A percentile compares a stretch with the other conserved stretches of the same genome.
phyloP scores from a whole-genome alignment of 495 filamentous ascomycete genomes.

The Pyrenula aspistea region DNA sequence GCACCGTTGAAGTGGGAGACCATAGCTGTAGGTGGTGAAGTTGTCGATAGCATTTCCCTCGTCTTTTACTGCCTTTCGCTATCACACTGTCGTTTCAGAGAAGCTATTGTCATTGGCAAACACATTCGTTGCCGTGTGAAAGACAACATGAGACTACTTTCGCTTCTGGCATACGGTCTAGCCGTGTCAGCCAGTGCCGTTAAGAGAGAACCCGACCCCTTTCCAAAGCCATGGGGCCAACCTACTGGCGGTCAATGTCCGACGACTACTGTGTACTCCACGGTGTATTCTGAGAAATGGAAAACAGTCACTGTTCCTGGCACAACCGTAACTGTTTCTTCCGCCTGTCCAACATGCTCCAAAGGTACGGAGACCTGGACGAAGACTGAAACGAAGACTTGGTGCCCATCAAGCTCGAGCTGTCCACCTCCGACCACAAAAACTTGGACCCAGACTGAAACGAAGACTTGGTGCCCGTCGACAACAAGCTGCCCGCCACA shows the following conservation, averaged over 20 bases:
- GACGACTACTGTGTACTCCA: neutral
- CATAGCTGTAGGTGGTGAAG: neutral
- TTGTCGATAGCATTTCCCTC: neutral
- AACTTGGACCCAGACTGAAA: neutral
- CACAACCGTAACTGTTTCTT: neutral
- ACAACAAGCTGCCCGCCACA: neutral
- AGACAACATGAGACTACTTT: neutral
- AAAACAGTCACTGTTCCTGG: neutral
- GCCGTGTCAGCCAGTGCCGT: neutral
- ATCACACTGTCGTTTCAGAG: neutral
- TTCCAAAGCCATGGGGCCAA: neutral
- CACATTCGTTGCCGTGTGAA: neutral
- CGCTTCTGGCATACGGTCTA: neutral
- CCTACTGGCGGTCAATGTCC: neutral
- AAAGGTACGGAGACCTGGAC: neutral
- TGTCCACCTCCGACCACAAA: neutral
- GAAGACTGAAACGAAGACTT: neutral
- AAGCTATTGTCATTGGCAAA: too few species aligned
- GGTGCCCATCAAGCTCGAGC: neutral
- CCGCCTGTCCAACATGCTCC: too few species aligned
- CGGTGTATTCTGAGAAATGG: too few species aligned
- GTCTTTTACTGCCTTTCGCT: neutral
- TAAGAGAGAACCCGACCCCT: neutral
- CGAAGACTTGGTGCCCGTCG: too few species aligned
- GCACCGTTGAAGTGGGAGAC: too few species aligned